Evolutionary conservation across 2,329 filamentous ascomycete species (phyloP).

Genomic region (Lecanicillium sp.): DNA sequence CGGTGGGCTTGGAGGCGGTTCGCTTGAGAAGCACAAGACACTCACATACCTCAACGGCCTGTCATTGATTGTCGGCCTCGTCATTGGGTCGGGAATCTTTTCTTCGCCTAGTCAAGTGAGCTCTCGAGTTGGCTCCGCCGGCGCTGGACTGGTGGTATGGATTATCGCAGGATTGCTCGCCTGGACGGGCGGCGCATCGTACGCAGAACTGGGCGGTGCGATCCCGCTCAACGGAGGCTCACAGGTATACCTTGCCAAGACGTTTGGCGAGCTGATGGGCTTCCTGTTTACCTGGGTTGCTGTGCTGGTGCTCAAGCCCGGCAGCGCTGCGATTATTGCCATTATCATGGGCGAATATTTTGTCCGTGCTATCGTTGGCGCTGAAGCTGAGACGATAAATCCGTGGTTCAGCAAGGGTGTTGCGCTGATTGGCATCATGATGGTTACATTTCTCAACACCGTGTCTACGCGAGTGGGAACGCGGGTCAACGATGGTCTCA

Average conservation of each 20-base stretch:
- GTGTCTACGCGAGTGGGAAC: conserved; percentile 84
- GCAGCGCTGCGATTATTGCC: conserved; percentile 84
- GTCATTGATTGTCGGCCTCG: conserved; percentile 81
- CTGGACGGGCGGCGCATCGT: conserved; percentile 93
- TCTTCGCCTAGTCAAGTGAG: conserved; percentile 91
- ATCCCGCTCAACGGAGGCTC: conserved; percentile 93
- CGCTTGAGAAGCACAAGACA: conserved; percentile 89
- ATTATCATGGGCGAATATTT: conserved; percentile 98
- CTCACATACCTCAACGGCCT: conserved; percentile 91
- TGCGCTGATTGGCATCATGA: conserved; percentile 64
- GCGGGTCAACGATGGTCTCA: conserved; percentile 80
- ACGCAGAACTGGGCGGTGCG: conserved; percentile 89
- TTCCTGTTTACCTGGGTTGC: conserved; percentile 97
- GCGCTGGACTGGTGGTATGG: conserved; percentile 88
- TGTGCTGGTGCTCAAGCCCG: conserved; percentile 88
- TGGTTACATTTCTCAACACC: conserved; percentile 82
- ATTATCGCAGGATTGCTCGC: conserved; percentile 81
- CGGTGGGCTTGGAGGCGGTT: conserved; percentile 60
- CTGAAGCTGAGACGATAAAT: conserved; percentile 73
- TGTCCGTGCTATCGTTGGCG: conserved; percentile 77
- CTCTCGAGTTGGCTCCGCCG: conserved; percentile 81
- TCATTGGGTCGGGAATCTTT: conserved; percentile 96
- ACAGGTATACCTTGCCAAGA: conserved; percentile 91
- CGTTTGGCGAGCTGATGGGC: conserved; percentile 85
- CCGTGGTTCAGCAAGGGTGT: conserved; percentile 88